phyloP scores from a whole-genome alignment of 2,329 filamentous ascomycete genomes.

The Fusarium solani-melongenae region DNA sequence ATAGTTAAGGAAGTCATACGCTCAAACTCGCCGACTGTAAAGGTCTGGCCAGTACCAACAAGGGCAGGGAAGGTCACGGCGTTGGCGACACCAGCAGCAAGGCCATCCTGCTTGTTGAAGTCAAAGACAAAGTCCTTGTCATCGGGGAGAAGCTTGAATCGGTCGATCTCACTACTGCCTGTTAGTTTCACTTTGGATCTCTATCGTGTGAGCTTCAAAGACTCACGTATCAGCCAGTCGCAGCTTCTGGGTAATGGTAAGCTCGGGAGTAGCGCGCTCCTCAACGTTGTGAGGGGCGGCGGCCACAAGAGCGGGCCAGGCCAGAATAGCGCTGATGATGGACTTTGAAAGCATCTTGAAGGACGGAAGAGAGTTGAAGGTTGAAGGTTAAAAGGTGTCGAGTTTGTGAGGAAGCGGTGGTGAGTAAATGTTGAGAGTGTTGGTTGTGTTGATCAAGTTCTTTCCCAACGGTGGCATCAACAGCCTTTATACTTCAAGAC shows the following conservation, averaged over 20 bases:
- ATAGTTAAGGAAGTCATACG: conserved; percentile 39
- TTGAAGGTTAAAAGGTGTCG: background rate
- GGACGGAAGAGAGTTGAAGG: background rate
- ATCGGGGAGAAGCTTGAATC: conserved; percentile 55
- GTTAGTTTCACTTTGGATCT: no score
- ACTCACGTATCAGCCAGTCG: conserved; percentile 51
- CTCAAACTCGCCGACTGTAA: conserved; percentile 61
- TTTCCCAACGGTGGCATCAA: background rate
- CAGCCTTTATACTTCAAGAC: background rate
- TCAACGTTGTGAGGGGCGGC: conserved; percentile 34
- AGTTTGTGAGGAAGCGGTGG: background rate
- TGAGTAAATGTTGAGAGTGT: background rate
- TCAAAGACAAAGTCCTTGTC: conserved; percentile 61
- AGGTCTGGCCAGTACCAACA: conserved; percentile 60
- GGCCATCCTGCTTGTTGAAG: conserved; percentile 49
- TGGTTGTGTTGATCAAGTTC: background rate
- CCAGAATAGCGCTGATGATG: conserved; percentile 47
- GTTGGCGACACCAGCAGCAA: conserved; percentile 58
- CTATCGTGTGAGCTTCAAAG: no score
- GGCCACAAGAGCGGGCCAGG: conserved; percentile 48
- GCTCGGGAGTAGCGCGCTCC: conserved; percentile 17
- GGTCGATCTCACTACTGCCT: conserved; percentile 55
- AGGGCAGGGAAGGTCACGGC: conserved; percentile 67
- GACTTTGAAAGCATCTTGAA: conserved; percentile 14
- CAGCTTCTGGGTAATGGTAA: conserved; percentile 51